phyloP scores from a whole-genome alignment of 495 filamentous ascomycete species.

The Xylaria palmicola region DNA sequence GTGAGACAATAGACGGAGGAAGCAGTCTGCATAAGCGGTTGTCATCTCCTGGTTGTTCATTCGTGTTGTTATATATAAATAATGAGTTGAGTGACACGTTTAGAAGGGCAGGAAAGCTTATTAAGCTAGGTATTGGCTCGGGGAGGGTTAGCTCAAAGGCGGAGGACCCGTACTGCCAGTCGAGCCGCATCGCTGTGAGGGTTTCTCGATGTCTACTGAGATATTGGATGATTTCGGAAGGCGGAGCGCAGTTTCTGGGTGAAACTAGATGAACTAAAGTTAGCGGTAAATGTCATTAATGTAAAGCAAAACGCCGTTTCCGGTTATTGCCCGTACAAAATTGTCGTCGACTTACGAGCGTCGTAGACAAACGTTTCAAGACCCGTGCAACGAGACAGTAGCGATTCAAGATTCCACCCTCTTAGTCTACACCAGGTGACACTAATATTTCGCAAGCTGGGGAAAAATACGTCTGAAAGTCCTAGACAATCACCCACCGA shows the following conservation, averaged over 20 bases:
- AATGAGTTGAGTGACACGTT: constrained; percentile 16
- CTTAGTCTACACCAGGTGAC: constrained; percentile 9
- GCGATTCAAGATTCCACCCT: constrained; percentile 3
- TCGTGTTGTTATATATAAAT: constrained; percentile 13
- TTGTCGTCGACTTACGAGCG: not conserved
- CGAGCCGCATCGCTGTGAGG: constrained; percentile 18
- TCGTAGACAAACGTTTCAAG: constrained; percentile 22
- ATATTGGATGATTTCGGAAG: constrained; percentile 4
- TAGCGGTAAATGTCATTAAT: constrained; percentile 2
- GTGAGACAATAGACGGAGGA: constrained; percentile 18
- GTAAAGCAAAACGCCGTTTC: not conserved
- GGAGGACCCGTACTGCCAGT: not conserved
- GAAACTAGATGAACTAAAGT: constrained; percentile 8
- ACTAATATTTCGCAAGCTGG: constrained; percentile 17
- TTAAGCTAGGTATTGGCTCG: constrained; percentile 16
- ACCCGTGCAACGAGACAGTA: constrained; percentile 13
- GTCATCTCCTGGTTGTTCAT: constrained; percentile 5
- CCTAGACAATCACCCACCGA: constrained; percentile 1
- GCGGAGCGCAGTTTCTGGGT: not conserved
- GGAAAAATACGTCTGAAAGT: constrained; percentile 5
- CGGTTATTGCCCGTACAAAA: not conserved
- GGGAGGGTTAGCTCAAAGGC: not conserved
- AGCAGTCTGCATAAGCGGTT: constrained; percentile 13
- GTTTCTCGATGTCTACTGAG: constrained; percentile 18
- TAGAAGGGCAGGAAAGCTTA: constrained; percentile 14